Evolutionary conservation across 768 basidiomycete species (phyloP).

Genomic region (Candolleomyces aberdarensis): DNA sequence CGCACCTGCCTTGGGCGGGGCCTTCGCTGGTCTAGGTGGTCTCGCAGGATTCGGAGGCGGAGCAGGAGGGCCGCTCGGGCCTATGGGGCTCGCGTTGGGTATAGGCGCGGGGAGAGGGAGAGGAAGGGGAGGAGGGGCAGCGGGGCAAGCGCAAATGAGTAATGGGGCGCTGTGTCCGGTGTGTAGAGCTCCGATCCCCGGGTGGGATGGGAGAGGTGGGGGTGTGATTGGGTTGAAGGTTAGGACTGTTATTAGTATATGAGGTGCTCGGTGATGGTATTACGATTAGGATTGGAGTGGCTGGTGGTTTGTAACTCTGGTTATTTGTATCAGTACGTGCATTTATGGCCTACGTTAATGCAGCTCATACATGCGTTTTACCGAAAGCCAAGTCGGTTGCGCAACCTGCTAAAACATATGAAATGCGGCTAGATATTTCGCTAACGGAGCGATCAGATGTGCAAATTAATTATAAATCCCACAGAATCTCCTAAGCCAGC

Average conservation of each 20-base stretch:
- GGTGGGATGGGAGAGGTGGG: constrained; percentile 70
- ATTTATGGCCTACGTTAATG: too few species aligned
- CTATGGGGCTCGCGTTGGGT: constrained; percentile 17
- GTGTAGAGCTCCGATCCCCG: constrained; percentile 61
- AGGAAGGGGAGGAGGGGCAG: neutral
- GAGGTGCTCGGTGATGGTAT: constrained; percentile 10
- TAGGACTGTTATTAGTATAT: constrained; percentile 41
- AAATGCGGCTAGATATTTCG: too few species aligned
- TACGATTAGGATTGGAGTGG: neutral
- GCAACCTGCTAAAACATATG: too few species aligned
- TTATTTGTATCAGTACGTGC: too few species aligned
- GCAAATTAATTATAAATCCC: too few species aligned
- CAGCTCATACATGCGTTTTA: too few species aligned
- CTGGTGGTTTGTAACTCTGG: too few species aligned
- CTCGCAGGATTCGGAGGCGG: constrained; percentile 14
- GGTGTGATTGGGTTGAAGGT: constrained; percentile 63
- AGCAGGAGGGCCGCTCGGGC: too few species aligned
- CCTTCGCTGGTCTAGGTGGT: constrained; percentile 21
- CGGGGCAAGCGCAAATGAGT: neutral
- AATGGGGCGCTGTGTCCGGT: constrained; percentile 55
- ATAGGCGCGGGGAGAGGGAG: constrained; percentile 31
- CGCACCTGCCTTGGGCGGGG: neutral
- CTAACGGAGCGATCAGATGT: too few species aligned
- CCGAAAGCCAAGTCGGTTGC: too few species aligned
- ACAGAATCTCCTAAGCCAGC: too few species aligned